Evolutionary conservation across 2,329 filamentous ascomycete species (phyloP).

Genomic region (Verticillium nonalfalfae): DNA sequence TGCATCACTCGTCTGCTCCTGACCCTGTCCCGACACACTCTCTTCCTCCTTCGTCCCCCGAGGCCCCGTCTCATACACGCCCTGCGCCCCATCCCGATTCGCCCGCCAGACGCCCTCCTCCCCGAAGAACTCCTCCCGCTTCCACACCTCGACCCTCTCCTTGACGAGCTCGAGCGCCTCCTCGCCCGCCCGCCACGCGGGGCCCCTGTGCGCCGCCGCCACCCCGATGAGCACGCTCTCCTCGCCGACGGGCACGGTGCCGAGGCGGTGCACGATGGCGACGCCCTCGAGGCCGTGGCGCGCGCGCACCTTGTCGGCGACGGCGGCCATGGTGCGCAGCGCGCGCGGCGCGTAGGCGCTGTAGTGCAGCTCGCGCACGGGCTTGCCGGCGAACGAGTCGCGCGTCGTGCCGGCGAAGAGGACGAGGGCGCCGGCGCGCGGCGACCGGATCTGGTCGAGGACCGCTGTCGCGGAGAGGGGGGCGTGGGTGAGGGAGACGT

Average conservation of each 20-base stretch:
- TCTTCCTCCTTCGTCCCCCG: neutral
- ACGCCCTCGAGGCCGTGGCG: constrained; percentile 66
- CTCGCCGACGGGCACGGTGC: constrained; percentile 80
- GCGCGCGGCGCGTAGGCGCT: constrained; percentile 67
- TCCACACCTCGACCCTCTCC: constrained; percentile 88
- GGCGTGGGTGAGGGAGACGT: constrained; percentile 62
- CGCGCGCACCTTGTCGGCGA: constrained; percentile 42
- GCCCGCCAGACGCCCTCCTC: constrained; percentile 80
- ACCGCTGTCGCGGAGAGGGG: constrained; percentile 49
- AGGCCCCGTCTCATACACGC: neutral
- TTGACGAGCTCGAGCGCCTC: constrained; percentile 86
- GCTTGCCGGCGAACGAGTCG: constrained; percentile 63
- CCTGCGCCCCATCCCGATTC: constrained; percentile 62
- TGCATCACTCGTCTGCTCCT: neutral
- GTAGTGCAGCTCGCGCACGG: constrained; percentile 72
- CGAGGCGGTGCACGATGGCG: constrained; percentile 77
- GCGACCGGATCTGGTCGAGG: constrained; percentile 64
- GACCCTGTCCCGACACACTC: neutral
- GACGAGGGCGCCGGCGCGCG: constrained; percentile 69
- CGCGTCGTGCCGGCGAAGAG: constrained; percentile 74
- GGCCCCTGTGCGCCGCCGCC: constrained; percentile 73
- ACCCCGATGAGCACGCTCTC: constrained; percentile 90
- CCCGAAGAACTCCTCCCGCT: constrained; percentile 78
- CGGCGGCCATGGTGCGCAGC: constrained; percentile 59
- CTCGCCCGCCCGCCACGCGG: constrained; percentile 83